A percentile compares a stretch with the other conserved stretches of the same genome.
phyloP scores from a whole-genome alignment of 306 rosid genomes.

The Gillenia trifoliata region DNA sequence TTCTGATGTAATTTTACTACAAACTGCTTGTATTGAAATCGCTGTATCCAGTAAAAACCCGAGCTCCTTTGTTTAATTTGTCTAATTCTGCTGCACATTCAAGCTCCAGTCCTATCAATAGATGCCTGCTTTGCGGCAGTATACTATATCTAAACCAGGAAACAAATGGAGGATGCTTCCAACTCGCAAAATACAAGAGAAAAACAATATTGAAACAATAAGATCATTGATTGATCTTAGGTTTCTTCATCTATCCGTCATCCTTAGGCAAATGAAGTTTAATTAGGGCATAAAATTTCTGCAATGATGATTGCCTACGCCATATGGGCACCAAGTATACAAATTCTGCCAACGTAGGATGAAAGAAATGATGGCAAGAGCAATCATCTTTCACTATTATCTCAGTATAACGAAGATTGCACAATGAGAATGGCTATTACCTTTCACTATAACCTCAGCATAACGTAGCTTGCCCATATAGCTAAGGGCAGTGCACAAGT shows the following conservation, averaged over 20 bases:
- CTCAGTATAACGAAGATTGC: background rate
- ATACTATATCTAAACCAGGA: background rate
- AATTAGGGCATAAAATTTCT: background rate
- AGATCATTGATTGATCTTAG: background rate
- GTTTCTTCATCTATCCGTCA: background rate
- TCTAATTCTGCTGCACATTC: slow-evolving; percentile 1
- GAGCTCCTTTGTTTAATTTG: slow-evolving; percentile 4
- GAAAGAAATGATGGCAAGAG: background rate
- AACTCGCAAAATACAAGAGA: background rate
- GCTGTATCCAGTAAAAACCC: slow-evolving; percentile 25
- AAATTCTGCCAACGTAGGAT: background rate
- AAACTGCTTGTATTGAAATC: slow-evolving; percentile 37
- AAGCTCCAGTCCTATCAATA: background rate
- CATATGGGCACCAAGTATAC: background rate
- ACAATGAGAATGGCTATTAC: background rate
- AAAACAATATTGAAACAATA: background rate
- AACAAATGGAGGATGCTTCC: background rate
- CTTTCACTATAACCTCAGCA: background rate
- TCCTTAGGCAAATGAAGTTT: background rate
- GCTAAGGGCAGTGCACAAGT: background rate
- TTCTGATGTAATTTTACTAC: slow-evolving; percentile 30
- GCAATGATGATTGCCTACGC: background rate
- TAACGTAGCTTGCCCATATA: background rate
- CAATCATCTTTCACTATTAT: background rate
- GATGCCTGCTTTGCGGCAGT: background rate